Evolutionary conservation across 1,284 basidiomycete species (phyloP).

Genomic region (Thecaphora thlaspeos): DNA sequence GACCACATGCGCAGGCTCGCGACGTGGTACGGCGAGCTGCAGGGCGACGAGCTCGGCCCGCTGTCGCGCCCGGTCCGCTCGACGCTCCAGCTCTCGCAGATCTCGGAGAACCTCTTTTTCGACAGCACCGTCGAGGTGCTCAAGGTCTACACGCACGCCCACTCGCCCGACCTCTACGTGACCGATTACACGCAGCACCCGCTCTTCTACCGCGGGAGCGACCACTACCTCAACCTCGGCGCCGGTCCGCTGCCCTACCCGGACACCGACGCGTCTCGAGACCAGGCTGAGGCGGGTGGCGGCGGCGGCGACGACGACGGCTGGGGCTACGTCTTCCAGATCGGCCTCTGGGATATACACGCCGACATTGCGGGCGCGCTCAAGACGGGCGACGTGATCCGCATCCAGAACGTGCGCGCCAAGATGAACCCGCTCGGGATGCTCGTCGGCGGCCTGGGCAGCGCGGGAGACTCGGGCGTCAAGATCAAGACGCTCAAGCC

Average conservation of each 20-base stretch:
- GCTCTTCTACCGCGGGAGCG: slow-evolving; percentile 34
- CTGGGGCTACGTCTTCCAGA: slow-evolving; percentile 41
- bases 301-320: slow-evolving; percentile 32
- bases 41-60: slow-evolving; percentile 22
- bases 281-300: slow-evolving; percentile 3
- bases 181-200: slow-evolving; percentile 48
- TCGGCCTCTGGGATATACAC: slow-evolving; percentile 44
- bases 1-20: slow-evolving; percentile 29
- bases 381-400: slow-evolving; percentile 37
- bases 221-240: slow-evolving; percentile 25
- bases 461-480: slow-evolving; percentile 28
- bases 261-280: slow-evolving; percentile 2
- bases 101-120: slow-evolving; percentile 37
- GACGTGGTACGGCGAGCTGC: slow-evolving; percentile 23
- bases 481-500: slow-evolving; percentile 32
- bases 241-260: slow-evolving; percentile 18
- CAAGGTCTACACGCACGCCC: slow-evolving; percentile 35
- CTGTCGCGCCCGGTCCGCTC: slow-evolving; percentile 13
- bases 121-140: slow-evolving; percentile 44
- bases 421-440: slow-evolving; percentile 30
- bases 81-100: slow-evolving; percentile 17
- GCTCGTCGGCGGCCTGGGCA: slow-evolving; percentile 40
- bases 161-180: slow-evolving; percentile 44
- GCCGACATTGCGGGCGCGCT: slow-evolving; percentile 35
- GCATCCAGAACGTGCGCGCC: slow-evolving; percentile 40